Evolutionary conservation across 768 basidiomycete genomes (phyloP), one percentile per base, ranked within the genome.

Genomic region (Agaricus sinodeliciosus): DNA sequence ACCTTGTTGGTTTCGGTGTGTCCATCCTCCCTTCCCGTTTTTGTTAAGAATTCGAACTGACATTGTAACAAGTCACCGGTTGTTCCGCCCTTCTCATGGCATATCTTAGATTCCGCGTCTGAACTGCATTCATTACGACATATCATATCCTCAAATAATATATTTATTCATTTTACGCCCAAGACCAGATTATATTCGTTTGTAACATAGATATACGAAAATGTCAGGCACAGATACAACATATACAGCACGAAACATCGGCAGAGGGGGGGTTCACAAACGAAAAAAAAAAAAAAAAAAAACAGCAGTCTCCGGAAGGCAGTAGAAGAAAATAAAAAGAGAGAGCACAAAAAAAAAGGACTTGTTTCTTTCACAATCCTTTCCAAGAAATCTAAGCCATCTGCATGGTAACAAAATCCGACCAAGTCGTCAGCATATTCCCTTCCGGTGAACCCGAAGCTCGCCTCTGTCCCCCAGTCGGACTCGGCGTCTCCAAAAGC

Each of bases 61-160:
- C 51, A 51, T 52, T 41, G 31, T 49, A 39, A n/a, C 36, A 40
- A 91, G 90, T 91, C 36, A 91, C 90, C 42, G 90, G 90, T 58
- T 88, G 88, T 60, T 87, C 87, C 9, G 90, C 90, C 18, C 70
- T 93, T 41, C 73, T 93, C 43, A 90, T 93, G 87, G 90, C 90
- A 18, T 93, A 93, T 66, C 65, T 91, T 62, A 79, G 90, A 55
- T 93, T 93, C 65, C 74, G 78, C 55, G 72, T 68, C 11, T 31
- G 40, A 78, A 63, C 1, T 41, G 59, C 51, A 60, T 68, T 60
- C 47, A 61, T 44, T 41, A 41, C 41, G 31, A 47, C 45, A 44
- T 44, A 12, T 19, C 35, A 51, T 36, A 51, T 37, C 39, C 43
- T 25, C 27, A 19, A 8, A 25, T 37, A 43, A 36, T 44, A 43